phyloP scores from a whole-genome alignment of 2,329 filamentous ascomycete genomes.

The Achaetomium macrosporum region DNA sequence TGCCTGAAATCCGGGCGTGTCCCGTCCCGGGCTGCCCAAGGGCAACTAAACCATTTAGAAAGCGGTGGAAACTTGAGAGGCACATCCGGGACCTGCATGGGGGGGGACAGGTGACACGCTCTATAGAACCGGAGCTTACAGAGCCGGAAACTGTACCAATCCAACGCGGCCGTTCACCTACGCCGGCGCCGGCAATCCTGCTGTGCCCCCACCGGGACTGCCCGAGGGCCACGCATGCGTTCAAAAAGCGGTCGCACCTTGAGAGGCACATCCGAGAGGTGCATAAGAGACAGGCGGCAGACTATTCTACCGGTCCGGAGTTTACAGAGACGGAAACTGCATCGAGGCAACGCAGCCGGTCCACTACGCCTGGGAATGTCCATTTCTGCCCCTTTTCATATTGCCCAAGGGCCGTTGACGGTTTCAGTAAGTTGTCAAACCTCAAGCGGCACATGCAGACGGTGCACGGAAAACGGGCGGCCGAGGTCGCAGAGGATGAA shows the following conservation, averaged over 20 bases:
- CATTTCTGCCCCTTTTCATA: constrained; percentile 33
- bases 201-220: constrained; percentile 36
- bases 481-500: constrained; percentile 20
- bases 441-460: constrained; percentile 40
- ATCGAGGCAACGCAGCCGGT: no score
- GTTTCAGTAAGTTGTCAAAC: constrained; percentile 33
- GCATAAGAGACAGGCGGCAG: constrained; percentile 31
- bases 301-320: neutral
- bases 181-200: neutral
- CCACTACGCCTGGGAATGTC: no score
- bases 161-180: constrained; percentile 9
- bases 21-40: constrained; percentile 33
- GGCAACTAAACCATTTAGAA: constrained; percentile 31
- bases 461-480: constrained; percentile 32
- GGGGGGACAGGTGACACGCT: neutral
- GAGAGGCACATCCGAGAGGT: constrained; percentile 39
- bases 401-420: constrained; percentile 33
- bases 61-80: constrained; percentile 12
- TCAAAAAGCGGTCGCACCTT: constrained; percentile 32
- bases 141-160: neutral
- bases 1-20: constrained; percentile 27
- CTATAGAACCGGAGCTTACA: neutral
- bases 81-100: neutral
- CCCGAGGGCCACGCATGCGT: constrained; percentile 31
- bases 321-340: no score